Conservation (phyloP, 225 moss, liverwort and hornwort species). For the Bryoerythrophyllum caledonicum region DNA sequence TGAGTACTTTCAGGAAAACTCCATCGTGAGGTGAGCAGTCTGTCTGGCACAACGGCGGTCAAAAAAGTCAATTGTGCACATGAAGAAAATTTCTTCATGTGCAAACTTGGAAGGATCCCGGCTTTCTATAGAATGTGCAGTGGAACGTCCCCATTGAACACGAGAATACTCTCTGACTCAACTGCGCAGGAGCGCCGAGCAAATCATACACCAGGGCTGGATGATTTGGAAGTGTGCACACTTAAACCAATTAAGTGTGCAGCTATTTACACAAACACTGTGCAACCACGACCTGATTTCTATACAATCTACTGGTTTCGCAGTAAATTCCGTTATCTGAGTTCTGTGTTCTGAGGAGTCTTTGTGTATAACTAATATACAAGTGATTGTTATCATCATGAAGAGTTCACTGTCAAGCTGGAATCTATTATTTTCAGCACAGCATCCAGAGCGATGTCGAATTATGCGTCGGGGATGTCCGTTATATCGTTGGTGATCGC, state of each 20-base stretch:
- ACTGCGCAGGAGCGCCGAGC: too few species aligned
- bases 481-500: slow-evolving; percentile 26
- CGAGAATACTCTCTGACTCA: neutral
- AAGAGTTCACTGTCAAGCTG: neutral
- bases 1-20: too few species aligned
- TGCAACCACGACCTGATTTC: too few species aligned
- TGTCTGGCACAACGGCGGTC: too few species aligned
- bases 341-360: neutral
- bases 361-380: too few species aligned
- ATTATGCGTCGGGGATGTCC: slow-evolving; percentile 51
- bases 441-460: slow-evolving; percentile 66
- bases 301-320: neutral
- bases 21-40: too few species aligned
- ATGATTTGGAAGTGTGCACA: neutral
- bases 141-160: neutral
- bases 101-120: too few species aligned
- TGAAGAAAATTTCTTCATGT: too few species aligned
- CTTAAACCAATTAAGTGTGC: too few species aligned
- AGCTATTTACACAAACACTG: too few species aligned
- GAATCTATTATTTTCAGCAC: slow-evolving; percentile 19
- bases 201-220: neutral
- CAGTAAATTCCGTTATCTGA: neutral
- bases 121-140: neutral
- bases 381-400: neutral
- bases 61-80: too few species aligned